Evolutionary conservation across 1,284 basidiomycete genomes (phyloP), one percentile per base, ranked within the genome.

Genomic region (Tylopilus orsonianus): DNA sequence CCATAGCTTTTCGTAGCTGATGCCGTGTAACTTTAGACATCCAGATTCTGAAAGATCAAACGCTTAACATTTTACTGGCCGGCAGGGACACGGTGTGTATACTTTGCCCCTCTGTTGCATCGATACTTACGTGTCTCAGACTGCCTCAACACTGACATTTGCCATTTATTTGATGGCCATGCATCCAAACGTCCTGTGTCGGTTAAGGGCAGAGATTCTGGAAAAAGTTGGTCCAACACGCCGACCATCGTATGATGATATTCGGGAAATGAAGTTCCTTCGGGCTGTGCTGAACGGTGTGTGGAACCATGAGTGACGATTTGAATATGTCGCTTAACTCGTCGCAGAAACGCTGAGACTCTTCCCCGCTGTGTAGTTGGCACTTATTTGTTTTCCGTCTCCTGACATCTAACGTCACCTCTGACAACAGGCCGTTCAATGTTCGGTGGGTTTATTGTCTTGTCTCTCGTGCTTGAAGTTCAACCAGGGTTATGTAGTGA

Each of bases 201-300:
- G 74, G 4, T 64, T 85, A n/a, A 75, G 80, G 2, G 66, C 75
- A 35, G 83, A 85, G 60, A 72, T 85, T 38, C 48, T 81, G 4
- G 62, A 58, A 8, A 71, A 71, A 20, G 71, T 82, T n/a, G 79
- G 79, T 0, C 61, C 70, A 0, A 69, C 59, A 1, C 64, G 69
- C 3, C 60, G 71, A 13, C 81, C 82, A 2, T 74, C 72, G 0
- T 77, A 75, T 46, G 80, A 81, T 23, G 74, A 81, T 50, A 68
- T 84, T 48, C 70, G 71, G 22, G 72, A 75, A 2, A 80, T 83
- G 75, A 81, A 75, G 55, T 82, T 75, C 52, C 63, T 83, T 3
- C 66, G 81, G 14, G 81, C 81, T 2, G 75, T 84, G 12, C 72
- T 84, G 44, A 83, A 83, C 48, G 81, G 80, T 78, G 41, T 10